phyloP scores from a whole-genome alignment of 495 filamentous ascomycete genomes.

The Rusavskia elegans region DNA sequence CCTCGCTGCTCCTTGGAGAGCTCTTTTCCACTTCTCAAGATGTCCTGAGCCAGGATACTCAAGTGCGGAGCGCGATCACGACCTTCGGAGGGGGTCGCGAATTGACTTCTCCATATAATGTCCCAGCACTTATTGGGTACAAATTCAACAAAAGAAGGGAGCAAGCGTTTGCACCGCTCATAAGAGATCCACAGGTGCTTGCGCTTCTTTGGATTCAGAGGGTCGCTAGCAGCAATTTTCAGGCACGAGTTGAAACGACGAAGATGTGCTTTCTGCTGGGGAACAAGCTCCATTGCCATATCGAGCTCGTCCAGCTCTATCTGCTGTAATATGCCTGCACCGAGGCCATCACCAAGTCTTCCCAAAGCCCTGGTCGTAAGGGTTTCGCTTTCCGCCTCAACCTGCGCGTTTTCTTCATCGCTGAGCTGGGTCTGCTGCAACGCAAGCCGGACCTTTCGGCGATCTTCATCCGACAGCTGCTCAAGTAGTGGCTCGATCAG shows the following conservation, averaged over 20 bases:
- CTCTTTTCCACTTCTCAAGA: conserved; percentile 32
- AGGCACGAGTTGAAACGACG: conserved; percentile 14
- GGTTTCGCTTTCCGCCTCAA: conserved; percentile 10
- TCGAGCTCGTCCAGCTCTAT: conserved; percentile 21
- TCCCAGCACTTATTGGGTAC: conserved; percentile 38
- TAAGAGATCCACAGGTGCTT: conserved; percentile 24
- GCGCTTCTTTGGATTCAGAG: conserved; percentile 6
- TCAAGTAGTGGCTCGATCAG: conserved; percentile 17
- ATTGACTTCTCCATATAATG: conserved; percentile 35
- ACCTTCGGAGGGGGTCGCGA: conserved; percentile 22
- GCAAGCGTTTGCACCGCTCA: conserved; percentile 28
- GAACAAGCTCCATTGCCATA: conserved; percentile 6
- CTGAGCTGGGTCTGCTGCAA: conserved; percentile 15
- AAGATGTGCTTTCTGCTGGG: conserved; percentile 8
- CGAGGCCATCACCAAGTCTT: conserved; percentile 6
- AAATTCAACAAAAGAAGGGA: conserved; percentile 25
- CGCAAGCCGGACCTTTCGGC: not conserved
- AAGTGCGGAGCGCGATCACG: conserved; percentile 42
- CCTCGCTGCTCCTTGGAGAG: conserved; percentile 42
- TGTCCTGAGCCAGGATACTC: conserved; percentile 44
- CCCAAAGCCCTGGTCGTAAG: not conserved
- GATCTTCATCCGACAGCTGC: conserved; percentile 28
- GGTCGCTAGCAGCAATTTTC: conserved; percentile 7
- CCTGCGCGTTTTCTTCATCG: not conserved
- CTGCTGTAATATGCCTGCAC: not conserved